Conservation (phyloP, 1,284 basidiomycete species). For the Boletus holoroseus region DNA sequence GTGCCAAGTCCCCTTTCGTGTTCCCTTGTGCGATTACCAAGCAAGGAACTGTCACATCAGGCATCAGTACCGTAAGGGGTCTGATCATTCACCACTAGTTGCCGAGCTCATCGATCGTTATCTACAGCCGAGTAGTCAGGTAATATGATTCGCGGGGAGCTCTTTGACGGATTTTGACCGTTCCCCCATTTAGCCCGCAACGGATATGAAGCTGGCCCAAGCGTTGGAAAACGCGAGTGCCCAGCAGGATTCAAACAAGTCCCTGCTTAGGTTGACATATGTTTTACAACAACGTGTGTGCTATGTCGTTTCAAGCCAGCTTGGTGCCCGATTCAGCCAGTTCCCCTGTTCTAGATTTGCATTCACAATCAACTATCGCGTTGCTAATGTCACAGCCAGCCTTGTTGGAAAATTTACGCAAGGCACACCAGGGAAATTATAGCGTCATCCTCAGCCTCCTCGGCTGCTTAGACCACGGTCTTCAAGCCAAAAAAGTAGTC, state of each 20-base stretch:
- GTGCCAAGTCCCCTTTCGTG: constrained; percentile 30
- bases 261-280: constrained; percentile 78
- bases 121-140: constrained; percentile 32
- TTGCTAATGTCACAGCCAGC: constrained; percentile 76
- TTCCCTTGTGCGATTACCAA: constrained; percentile 15
- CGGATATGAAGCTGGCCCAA: constrained; percentile 52
- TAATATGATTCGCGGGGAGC: constrained; percentile 8
- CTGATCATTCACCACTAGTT: background rate
- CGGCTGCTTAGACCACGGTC: constrained; percentile 82
- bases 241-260: constrained; percentile 80
- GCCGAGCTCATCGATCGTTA: constrained; percentile 6
- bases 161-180: background rate
- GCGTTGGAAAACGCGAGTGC: constrained; percentile 73
- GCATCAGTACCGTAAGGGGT: constrained; percentile 42
- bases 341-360: constrained; percentile 43
- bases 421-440: constrained; percentile 86
- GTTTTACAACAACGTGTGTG: constrained; percentile 72
- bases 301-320: background rate
- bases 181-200: constrained; percentile 35
- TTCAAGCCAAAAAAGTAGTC: constrained; percentile 77
- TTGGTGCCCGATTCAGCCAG: constrained; percentile 2
- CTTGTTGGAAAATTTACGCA: constrained; percentile 79
- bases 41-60: constrained; percentile 33
- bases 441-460: constrained; percentile 84
- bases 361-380: constrained; percentile 74